Evolutionary conservation across 2,329 filamentous ascomycete species (phyloP).

Genomic region (Neonectria magnoliae): DNA sequence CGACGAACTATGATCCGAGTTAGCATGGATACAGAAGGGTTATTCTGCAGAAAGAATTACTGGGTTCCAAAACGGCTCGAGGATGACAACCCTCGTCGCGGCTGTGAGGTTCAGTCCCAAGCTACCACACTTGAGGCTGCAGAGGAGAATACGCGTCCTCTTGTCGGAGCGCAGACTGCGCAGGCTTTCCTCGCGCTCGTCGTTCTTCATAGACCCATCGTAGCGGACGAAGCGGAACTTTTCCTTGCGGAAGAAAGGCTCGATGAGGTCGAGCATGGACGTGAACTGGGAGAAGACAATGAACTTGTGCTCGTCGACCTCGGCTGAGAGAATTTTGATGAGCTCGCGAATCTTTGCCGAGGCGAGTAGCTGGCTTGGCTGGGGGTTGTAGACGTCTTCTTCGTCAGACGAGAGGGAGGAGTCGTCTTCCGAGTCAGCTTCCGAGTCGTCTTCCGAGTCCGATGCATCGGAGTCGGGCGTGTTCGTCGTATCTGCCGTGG

Average conservation of each 20-base stretch:
- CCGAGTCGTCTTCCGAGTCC: slow-evolving; percentile 39
- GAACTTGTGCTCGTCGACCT: slow-evolving; percentile 88
- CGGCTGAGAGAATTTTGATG: slow-evolving; percentile 80
- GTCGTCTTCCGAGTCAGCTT: slow-evolving; percentile 45
- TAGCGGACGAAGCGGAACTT: slow-evolving; percentile 87
- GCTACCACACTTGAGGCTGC: slow-evolving; percentile 92
- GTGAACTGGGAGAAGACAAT: slow-evolving; percentile 99
- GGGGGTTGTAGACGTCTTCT: slow-evolving; percentile 47
- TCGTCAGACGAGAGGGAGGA: slow-evolving; percentile 46
- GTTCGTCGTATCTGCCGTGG: slow-evolving; percentile 20
- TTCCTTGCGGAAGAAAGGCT: slow-evolving; percentile 84
- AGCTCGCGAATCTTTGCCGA: slow-evolving; percentile 95
- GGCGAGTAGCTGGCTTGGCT: slow-evolving; percentile 60
- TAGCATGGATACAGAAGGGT: background rate
- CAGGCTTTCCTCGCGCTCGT: slow-evolving; percentile 87
- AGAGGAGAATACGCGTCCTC: slow-evolving; percentile 83
- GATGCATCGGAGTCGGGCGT: slow-evolving; percentile 25
- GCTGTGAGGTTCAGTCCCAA: slow-evolving; percentile 94
- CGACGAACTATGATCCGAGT: slow-evolving; percentile 74
- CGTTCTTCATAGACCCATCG: slow-evolving; percentile 94
- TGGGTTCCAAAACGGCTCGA: slow-evolving; percentile 99
- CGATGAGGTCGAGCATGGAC: slow-evolving; percentile 95
- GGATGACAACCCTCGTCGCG: slow-evolving; percentile 89
- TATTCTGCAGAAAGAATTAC: slow-evolving; percentile 56
- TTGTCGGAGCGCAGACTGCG: slow-evolving; percentile 78